Base-by-base conservation (phyloP, 2,329 filamentous ascomycete genomes). In the Mariannaea elegans region DNA sequence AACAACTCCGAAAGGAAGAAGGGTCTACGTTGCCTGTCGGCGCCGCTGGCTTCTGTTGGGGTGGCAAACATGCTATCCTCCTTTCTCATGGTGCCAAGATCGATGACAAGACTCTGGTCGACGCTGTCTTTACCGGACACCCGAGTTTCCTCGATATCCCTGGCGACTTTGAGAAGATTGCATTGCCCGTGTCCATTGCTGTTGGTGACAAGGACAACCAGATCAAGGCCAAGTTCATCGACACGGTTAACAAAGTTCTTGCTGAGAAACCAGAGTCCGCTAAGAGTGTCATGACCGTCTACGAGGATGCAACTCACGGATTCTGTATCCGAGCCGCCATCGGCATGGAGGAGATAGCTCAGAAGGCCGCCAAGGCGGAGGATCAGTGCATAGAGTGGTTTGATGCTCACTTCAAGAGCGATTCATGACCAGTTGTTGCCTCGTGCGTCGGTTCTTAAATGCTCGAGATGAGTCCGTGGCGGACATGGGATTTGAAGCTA, bases 11-110 rank as follows among this genome's bases (percentile, higher is more conserved):
- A 36, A 65, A 72, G 36, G 71, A 74, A 24, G 70, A 73, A 36
- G 72, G 72, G 10, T 57, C 62, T 5, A 46, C 36, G 47, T 66
- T 76, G 7, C 71, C 73, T 14, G 73, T 88, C 44, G 85, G 81
- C 19, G 82, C 78, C 0, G 83, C 83, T 0, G 87, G 87, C 1
- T 89, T 87, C 75, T 89, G 85, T 76, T 89, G 86, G 86, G 87
- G 87, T 21, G 87, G 84, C 21, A 83, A 84, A 61, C 81, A 87
- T 64, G 74, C 79, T 2, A 69, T 85, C 8, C 70, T 79, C n/a
- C 78, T 88, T 3, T 76, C 79, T 10, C 77, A 79, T 14, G 76
- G 78, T 29, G 48, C 41, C 23, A 42, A 57, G 12, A 46, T 73
- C 5, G 67, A 72, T 16, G 72, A 65, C 34, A 69, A 70, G 60